Evolutionary conservation across 371 early-diverging fungal species (phyloP).

Genomic region (Saksenaea vasiformis): DNA sequence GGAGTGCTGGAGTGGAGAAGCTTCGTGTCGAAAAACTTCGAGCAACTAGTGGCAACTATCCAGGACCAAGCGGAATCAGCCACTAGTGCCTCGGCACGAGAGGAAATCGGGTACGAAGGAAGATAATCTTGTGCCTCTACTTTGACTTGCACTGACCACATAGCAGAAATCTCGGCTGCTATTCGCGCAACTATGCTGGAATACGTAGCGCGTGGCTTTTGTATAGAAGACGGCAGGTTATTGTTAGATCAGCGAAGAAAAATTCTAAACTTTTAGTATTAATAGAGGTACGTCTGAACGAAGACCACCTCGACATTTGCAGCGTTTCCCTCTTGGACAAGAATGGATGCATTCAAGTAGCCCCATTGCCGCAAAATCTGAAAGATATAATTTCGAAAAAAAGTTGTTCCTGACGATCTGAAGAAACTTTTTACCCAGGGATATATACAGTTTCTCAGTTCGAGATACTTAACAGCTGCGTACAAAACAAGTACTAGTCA

Average conservation of each 20-base stretch:
- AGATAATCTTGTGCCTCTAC: no score
- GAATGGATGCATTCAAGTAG: neutral
- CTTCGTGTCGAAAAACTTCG: no score
- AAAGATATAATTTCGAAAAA: neutral
- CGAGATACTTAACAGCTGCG: neutral
- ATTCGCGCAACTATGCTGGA: neutral
- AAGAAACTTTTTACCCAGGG: neutral
- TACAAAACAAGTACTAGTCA: neutral
- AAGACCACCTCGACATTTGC: neutral
- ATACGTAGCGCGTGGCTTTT: neutral
- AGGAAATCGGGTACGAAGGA: no score
- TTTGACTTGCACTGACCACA: neutral
- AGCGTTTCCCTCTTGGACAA: neutral
- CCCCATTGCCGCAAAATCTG: neutral
- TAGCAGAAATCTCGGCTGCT: neutral
- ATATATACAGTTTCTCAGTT: neutral
- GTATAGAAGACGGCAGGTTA: neutral
- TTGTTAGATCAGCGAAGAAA: neutral
- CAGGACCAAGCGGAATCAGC: no score
- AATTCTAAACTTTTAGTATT: neutral
- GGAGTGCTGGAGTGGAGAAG: no score
- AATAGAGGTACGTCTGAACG: neutral
- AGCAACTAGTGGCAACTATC: no score
- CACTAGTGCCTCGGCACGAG: no score
- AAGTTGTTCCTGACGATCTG: neutral